Percentiles rank a stretch among this genome's conserved stretches.
These are phyloP conservation scores for Cunninghamia lanceolata DNA, from an alignment of 75 land plant genomes.

Conservation along the genomic window DNA sequence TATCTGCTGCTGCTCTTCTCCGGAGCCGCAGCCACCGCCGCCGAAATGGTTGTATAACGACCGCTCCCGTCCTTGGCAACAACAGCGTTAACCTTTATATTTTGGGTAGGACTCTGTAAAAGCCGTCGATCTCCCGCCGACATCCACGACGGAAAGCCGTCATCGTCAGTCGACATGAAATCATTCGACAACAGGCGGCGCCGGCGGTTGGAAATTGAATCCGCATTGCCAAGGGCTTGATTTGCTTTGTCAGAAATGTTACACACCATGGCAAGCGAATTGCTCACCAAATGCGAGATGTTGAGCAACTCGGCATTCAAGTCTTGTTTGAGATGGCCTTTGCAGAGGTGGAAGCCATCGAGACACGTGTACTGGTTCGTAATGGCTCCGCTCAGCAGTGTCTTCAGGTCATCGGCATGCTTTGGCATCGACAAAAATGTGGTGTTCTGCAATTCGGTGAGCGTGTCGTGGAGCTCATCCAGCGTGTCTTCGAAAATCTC, in stretches of 20 bases:
- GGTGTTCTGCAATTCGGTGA: slow-evolving; percentile 20
- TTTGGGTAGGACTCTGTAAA: slow-evolving; percentile 11
- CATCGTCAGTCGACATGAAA: not conserved
- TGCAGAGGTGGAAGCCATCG: slow-evolving; percentile 39
- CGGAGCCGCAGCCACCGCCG: slow-evolving; percentile 42
- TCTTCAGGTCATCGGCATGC: not conserved
- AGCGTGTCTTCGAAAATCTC: slow-evolving; percentile 44
- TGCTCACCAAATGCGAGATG: slow-evolving; percentile 38
- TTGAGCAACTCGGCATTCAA: slow-evolving; percentile 13
- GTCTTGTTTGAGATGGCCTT: slow-evolving; percentile 5
- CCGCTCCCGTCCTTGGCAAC: slow-evolving; percentile 63
- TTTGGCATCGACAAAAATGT: not conserved
- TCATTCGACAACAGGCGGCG: not conserved
- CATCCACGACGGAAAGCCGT: slow-evolving; percentile 29
- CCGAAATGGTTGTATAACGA: slow-evolving; percentile 20
- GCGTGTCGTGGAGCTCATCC: slow-evolving; percentile 19
- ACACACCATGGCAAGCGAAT: slow-evolving; percentile 44
- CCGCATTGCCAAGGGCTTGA: not conserved
- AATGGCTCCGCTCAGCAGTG: slow-evolving; percentile 48
- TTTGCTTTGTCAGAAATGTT: slow-evolving; percentile 29
- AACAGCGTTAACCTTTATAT: slow-evolving; percentile 21
- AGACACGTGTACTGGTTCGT: slow-evolving; percentile 68
- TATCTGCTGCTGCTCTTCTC: slow-evolving; percentile 6
- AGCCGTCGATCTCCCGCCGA: slow-evolving; percentile 23
- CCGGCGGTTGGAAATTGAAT: not conserved